Evolutionary conservation across 768 basidiomycete genomes (phyloP).

Genomic region (Boletus tomentosulus): DNA sequence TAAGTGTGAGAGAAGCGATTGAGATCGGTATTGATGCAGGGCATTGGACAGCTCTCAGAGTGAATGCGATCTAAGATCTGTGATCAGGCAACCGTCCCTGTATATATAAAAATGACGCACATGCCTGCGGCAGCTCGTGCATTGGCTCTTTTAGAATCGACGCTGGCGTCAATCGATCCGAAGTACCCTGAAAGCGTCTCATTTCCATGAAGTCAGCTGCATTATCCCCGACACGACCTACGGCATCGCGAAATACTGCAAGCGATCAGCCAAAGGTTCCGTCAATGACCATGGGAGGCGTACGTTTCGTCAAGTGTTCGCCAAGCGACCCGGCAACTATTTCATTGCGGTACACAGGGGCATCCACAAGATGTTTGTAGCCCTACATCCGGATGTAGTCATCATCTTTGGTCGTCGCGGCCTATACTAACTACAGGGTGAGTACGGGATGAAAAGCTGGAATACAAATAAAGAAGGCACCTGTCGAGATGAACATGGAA

Average conservation of each 20-base stretch:
- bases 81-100: slow-evolving; percentile 4
- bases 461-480: slow-evolving; percentile 18
- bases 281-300: slow-evolving; percentile 13
- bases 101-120: neutral
- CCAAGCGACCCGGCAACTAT: slow-evolving; percentile 64
- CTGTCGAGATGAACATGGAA: slow-evolving; percentile 22
- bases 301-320: slow-evolving; percentile 51
- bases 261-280: neutral
- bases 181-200: slow-evolving; percentile 27
- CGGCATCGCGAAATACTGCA: slow-evolving; percentile 30
- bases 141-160: slow-evolving; percentile 51
- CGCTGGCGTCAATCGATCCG: slow-evolving; percentile 28
- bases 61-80: slow-evolving; percentile 50
- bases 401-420: slow-evolving; percentile 60
- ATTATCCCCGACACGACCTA: slow-evolving; percentile 35
- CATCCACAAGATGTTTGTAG: slow-evolving; percentile 52
- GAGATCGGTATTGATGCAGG: slow-evolving; percentile 61
- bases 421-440: slow-evolving; percentile 48
- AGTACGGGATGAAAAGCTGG: neutral
- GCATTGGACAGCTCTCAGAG: slow-evolving; percentile 57
- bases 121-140: slow-evolving; percentile 57
- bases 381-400: slow-evolving; percentile 66
- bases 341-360: slow-evolving; percentile 62
- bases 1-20: slow-evolving; percentile 58
- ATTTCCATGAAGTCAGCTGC: slow-evolving; percentile 35